phyloP scores from a whole-genome alignment of 164 flowering plant species.

The Vitis riparia region DNA sequence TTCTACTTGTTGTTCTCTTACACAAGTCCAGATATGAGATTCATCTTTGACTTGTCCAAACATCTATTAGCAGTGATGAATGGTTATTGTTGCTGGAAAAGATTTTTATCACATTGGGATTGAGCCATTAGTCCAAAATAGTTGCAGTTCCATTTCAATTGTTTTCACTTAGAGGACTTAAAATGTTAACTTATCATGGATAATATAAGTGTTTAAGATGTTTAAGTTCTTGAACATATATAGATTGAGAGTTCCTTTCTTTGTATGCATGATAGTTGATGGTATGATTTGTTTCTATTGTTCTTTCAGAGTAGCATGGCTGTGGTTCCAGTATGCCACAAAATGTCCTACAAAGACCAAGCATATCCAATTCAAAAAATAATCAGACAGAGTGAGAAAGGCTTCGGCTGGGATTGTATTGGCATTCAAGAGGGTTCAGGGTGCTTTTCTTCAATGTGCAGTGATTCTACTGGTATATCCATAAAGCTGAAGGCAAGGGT shows the following conservation, averaged over 20 bases:
- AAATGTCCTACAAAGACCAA: slow-evolving; percentile 26
- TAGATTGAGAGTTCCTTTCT: not conserved
- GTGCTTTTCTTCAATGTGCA: slow-evolving; percentile 10
- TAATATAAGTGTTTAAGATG: not conserved
- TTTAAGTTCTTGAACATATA: not conserved
- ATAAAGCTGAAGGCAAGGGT: slow-evolving; percentile 15
- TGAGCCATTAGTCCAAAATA: not conserved
- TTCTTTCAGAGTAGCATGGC: slow-evolving; percentile 37
- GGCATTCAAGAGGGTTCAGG: slow-evolving; percentile 6
- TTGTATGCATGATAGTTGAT: slow-evolving; percentile 1
- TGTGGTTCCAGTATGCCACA: slow-evolving; percentile 34
- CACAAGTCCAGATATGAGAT: too few species aligned
- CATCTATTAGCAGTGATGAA: not conserved
- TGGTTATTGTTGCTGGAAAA: not conserved
- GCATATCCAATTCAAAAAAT: slow-evolving; percentile 8
- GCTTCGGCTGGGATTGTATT: slow-evolving; percentile 5
- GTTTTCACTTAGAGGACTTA: not conserved
- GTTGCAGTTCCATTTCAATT: not conserved
- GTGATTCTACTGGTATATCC: slow-evolving; percentile 5
- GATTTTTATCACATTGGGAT: not conserved
- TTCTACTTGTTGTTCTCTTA: not conserved
- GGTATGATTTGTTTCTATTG: not conserved
- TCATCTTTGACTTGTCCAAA: not conserved
- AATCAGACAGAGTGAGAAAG: slow-evolving; percentile 11
- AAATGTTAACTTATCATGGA: not conserved